phyloP scores from a whole-genome alignment of 768 basidiomycete genomes.

The Lentinula sp. region DNA sequence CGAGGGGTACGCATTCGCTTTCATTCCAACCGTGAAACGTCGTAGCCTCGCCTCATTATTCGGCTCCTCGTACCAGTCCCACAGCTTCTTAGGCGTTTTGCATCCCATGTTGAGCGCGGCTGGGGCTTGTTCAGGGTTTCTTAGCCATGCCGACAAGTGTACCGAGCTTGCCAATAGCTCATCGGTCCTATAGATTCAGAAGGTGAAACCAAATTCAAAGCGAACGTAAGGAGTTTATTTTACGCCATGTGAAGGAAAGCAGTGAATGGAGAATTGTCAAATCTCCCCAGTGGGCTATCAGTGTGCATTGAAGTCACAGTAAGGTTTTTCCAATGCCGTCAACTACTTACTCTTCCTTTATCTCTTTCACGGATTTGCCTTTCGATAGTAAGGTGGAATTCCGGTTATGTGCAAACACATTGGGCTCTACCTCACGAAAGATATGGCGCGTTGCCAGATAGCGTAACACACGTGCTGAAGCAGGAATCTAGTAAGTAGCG shows the following conservation, averaged over 20 bases:
- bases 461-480: no score
- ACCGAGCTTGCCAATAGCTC: neutral
- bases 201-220: neutral
- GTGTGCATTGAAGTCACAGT: conserved; percentile 9
- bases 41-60: conserved; percentile 9
- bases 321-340: neutral
- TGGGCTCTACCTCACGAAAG: no score
- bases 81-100: conserved; percentile 1
- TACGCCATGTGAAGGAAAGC: neutral
- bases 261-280: neutral
- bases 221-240: neutral
- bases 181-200: conserved; percentile 1
- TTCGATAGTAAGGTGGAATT: no score
- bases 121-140: neutral
- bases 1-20: neutral
- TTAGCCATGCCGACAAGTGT: neutral
- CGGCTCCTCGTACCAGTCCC: conserved; percentile 13
- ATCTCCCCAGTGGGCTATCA: neutral
- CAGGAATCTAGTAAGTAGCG: no score
- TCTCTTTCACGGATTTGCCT: no score
- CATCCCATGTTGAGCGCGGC: conserved; percentile 4
- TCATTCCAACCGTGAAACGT: conserved; percentile 3
- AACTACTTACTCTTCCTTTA: no score
- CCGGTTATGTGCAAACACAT: no score
- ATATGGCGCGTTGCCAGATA: no score